A percentile compares a stretch with the other conserved stretches of the same genome.
These are phyloP conservation scores for Fusarium nygamai DNA, from an alignment of 2,329 filamentous ascomycete species.

Conservation along the genomic window DNA sequence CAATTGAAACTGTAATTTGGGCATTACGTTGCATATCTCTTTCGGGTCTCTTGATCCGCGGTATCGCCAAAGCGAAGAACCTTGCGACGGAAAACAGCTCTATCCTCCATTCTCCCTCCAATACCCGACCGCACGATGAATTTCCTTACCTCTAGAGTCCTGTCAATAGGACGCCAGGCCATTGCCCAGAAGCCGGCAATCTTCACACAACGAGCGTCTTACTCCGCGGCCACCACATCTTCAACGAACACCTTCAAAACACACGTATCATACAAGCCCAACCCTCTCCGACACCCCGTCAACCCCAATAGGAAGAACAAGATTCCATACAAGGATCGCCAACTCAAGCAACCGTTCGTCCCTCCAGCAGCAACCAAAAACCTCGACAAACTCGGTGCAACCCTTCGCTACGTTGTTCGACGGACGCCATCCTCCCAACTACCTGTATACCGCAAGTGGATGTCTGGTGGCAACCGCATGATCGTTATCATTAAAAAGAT, in stretches of 20 bases:
- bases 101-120: neutral
- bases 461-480: slow-evolving; percentile 79
- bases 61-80: neutral
- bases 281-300: slow-evolving; percentile 31
- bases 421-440: slow-evolving; percentile 77
- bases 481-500: slow-evolving; percentile 82
- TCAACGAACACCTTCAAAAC: slow-evolving; percentile 39
- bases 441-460: slow-evolving; percentile 79
- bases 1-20: slow-evolving; percentile 17
- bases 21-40: neutral
- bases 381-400: slow-evolving; percentile 41
- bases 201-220: slow-evolving; percentile 18
- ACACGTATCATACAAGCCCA: slow-evolving; percentile 34
- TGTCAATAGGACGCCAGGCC: slow-evolving; percentile 35
- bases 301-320: slow-evolving; percentile 43
- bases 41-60: no score
- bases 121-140: slow-evolving; percentile 40
- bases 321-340: slow-evolving; percentile 39
- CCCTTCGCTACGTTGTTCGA: slow-evolving; percentile 72
- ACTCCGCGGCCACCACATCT: slow-evolving; percentile 27
- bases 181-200: slow-evolving; percentile 22
- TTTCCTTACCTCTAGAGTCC: slow-evolving; percentile 37
- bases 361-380: slow-evolving; percentile 47
- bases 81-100: neutral
- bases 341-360: slow-evolving; percentile 40